Conservation (phyloP, 2,329 filamentous ascomycete genomes). For the Akanthomyces dipterigenus region DNA sequence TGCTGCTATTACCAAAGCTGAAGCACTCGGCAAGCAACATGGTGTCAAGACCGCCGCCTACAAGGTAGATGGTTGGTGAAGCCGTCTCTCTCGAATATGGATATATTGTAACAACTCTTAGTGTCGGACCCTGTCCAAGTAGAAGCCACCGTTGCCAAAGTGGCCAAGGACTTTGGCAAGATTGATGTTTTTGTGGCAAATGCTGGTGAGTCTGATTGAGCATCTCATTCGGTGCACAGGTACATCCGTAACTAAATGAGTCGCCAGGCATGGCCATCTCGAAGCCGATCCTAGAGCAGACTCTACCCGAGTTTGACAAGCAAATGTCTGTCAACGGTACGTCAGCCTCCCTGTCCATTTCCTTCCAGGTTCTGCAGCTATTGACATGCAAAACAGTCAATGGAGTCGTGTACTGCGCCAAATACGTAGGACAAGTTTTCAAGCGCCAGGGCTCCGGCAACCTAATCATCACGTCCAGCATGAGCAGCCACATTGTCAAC, state of each 20-base stretch:
- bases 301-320: conserved; percentile 41
- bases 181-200: conserved; percentile 39
- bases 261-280: conserved; percentile 39
- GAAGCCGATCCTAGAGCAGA: conserved; percentile 48
- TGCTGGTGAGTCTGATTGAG: conserved; percentile 25
- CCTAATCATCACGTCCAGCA: conserved; percentile 46
- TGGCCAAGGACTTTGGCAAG: conserved; percentile 33
- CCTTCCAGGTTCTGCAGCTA: no score
- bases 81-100: not conserved
- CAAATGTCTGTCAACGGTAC: conserved; percentile 49
- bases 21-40: conserved; percentile 23
- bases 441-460: conserved; percentile 37
- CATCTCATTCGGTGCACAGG: not conserved
- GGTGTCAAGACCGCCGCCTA: conserved; percentile 22
- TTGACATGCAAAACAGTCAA: conserved; percentile 27
- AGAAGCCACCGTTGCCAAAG: conserved; percentile 24
- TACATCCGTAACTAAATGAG: no score
- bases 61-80: not conserved
- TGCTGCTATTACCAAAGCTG: conserved; percentile 29
- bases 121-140: conserved; percentile 35
- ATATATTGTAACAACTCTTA: conserved; percentile 12
- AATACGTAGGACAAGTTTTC: conserved; percentile 37
- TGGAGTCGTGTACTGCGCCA: conserved; percentile 38
- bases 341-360: conserved; percentile 10
- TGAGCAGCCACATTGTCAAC: conserved; percentile 44